Conservation (phyloP, 352 stramenopile genomes). For the Phytophthora pinifolia region DNA sequence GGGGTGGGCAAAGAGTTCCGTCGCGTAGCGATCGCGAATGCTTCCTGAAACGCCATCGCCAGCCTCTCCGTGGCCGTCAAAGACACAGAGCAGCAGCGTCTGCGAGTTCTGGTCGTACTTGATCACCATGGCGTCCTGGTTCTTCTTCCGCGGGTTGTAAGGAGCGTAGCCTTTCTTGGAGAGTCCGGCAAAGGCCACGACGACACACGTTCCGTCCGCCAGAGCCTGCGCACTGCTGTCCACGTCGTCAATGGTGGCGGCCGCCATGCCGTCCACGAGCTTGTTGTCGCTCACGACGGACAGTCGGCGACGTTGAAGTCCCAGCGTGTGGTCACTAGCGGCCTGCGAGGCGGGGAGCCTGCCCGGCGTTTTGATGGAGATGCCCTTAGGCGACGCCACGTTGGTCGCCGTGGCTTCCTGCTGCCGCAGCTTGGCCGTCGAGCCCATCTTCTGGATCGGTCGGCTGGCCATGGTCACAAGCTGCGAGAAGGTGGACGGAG, state of each 20-base stretch:
- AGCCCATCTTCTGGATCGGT: slow-evolving; percentile 45
- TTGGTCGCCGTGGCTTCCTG: slow-evolving; percentile 63
- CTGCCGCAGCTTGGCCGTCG: slow-evolving; percentile 55
- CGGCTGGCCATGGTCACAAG: slow-evolving; percentile 40
- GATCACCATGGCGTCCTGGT: slow-evolving; percentile 97
- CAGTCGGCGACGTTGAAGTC: slow-evolving; percentile 61
- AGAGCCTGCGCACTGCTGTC: slow-evolving; percentile 45
- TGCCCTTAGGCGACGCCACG: slow-evolving; percentile 80
- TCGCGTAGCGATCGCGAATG: slow-evolving; percentile 89
- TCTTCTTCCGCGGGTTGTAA: slow-evolving; percentile 98
- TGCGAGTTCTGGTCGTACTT: slow-evolving; percentile 90
- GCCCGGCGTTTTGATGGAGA: slow-evolving; percentile 69
- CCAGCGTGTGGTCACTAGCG: slow-evolving; percentile 54
- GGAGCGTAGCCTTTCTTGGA: slow-evolving; percentile 86
- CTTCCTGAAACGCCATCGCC: slow-evolving; percentile 91
- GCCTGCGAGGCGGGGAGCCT: slow-evolving; percentile 39
- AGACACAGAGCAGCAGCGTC: slow-evolving; percentile 94
- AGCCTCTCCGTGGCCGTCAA: slow-evolving; percentile 97
- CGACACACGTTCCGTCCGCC: slow-evolving; percentile 55
- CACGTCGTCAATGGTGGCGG: slow-evolving; percentile 57
- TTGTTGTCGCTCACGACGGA: slow-evolving; percentile 85
- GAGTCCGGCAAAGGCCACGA: slow-evolving; percentile 70
- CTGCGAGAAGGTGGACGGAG: not conserved
- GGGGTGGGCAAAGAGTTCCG: slow-evolving; percentile 91
- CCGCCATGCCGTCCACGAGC: slow-evolving; percentile 74